These are phyloP conservation scores for Conoideocrella luteorostrata DNA, from an alignment of 2,329 filamentous ascomycete genomes.

Conservation along the genomic window DNA sequence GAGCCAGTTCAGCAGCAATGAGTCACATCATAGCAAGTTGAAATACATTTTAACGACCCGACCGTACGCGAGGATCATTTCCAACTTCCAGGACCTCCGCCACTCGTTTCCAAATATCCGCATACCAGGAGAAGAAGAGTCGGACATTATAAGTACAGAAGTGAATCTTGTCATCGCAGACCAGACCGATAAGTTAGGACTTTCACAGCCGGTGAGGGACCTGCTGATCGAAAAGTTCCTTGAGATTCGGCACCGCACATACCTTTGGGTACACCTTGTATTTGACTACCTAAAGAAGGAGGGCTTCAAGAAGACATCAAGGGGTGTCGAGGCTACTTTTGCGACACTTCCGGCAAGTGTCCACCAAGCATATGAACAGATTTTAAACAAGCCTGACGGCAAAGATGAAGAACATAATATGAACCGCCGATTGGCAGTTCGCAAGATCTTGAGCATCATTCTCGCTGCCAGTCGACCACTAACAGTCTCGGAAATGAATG, in stretches of 20 bases:
- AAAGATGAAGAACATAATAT: too few species aligned
- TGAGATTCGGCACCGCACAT: conserved; percentile 23
- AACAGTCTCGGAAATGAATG: neutral
- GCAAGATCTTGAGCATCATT: neutral
- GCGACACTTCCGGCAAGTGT: neutral
- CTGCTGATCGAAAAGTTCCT: conserved; percentile 16
- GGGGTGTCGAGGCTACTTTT: conserved; percentile 14
- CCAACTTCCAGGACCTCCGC: too few species aligned
- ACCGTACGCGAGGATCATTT: too few species aligned
- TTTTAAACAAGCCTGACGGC: too few species aligned
- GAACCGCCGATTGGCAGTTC: too few species aligned
- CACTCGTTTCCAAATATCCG: too few species aligned
- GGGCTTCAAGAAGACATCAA: conserved; percentile 16
- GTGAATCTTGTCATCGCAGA: too few species aligned
- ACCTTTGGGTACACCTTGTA: conserved; percentile 31
- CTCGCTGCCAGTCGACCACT: neutral
- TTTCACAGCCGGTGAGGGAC: conserved; percentile 12
- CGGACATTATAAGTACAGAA: too few species aligned
- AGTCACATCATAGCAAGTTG: too few species aligned
- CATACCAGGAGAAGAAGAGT: too few species aligned
- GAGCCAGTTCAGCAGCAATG: too few species aligned
- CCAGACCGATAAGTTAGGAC: conserved; percentile 8
- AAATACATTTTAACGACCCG: too few species aligned
- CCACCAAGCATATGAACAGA: neutral
- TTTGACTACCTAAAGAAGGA: conserved; percentile 22